Evolutionary conservation across 352 stramenopile genomes (phyloP), one percentile per base, ranked within the genome.

Genomic region (Globisporangium middletonii): DNA sequence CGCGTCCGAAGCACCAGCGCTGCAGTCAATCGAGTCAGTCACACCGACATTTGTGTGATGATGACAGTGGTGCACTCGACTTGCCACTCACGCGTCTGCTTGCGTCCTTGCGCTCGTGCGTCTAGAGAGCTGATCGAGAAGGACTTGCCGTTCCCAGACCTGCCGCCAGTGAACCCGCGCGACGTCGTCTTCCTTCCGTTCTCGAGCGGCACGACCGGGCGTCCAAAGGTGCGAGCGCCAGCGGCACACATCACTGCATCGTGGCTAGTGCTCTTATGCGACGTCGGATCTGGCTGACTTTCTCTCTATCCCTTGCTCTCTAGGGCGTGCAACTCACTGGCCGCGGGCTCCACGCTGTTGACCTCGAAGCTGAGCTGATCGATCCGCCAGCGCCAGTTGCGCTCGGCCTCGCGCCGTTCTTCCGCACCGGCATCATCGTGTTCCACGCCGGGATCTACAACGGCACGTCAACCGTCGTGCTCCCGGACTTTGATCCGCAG

Each of bases 181-280:
- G 57, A 58, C 33, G 53, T 66, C 12, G 35, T 71, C 53, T 55
- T 48, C 49, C 53, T 98, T 1, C 94, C 94, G 0, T 98, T 97
- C 65, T 97, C 89, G 35, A 96, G 80, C 46, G 93, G 94, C n/a
- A 98, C 92, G 12, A 98, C 93, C 28, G 87, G 83, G 47, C 57
- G 74, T 23, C 87, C 77, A 50, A 98, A 86, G 65, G 67, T 75
- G 23, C 23, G 23, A 23, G 23, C 23, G 23, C 0, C 23, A 23
- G 23, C 19, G 5, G 9, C 28, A 26, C 13, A 11, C 35, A 23
- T 52, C 8, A 19, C 15, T 35, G 44, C 9, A 50, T 38, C 15
- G 1, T 53, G 12, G 6, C 4, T 30, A n/a, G n/a, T n/a, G n/a
- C n/a, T n/a, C n/a, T n/a, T n/a, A n/a, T n/a, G n/a, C n/a, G n/a